Evolutionary conservation across 2,329 filamentous ascomycete species (phyloP).

Genomic region (Monosporascus ibericus): DNA sequence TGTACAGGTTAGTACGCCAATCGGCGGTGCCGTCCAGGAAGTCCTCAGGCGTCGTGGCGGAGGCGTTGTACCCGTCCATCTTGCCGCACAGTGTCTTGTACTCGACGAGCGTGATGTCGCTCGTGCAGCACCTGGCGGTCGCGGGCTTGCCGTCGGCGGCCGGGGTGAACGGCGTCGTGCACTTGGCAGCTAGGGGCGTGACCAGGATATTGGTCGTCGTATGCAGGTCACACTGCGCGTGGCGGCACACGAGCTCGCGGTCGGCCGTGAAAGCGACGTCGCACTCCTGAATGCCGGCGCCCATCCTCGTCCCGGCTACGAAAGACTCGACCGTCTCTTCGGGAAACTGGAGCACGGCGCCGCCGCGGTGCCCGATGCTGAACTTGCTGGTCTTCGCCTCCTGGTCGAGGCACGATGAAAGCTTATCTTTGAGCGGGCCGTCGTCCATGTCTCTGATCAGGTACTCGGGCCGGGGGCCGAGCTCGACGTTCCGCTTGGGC

Average conservation of each 20-base stretch:
- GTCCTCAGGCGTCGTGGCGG: slow-evolving; percentile 49
- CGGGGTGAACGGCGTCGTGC: slow-evolving; percentile 55
- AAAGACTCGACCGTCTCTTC: slow-evolving; percentile 57
- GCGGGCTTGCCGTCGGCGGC: slow-evolving; percentile 45
- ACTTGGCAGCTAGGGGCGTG: slow-evolving; percentile 58
- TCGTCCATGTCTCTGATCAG: slow-evolving; percentile 58
- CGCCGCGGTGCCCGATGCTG: slow-evolving; percentile 58
- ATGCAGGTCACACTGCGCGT: slow-evolving; percentile 62
- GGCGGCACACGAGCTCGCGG: slow-evolving; percentile 60
- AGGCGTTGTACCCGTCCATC: slow-evolving; percentile 59
- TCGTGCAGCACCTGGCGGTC: slow-evolving; percentile 63
- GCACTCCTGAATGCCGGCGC: slow-evolving; percentile 61
- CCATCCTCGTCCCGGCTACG: slow-evolving; percentile 60
- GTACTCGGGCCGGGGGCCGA: slow-evolving; percentile 60
- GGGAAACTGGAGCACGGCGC: slow-evolving; percentile 56
- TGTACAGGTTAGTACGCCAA: slow-evolving; percentile 61
- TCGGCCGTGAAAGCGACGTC: slow-evolving; percentile 63
- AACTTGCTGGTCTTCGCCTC: slow-evolving; percentile 46
- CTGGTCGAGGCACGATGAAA: slow-evolving; percentile 52
- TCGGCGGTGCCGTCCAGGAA: slow-evolving; percentile 53
- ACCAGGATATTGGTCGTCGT: slow-evolving; percentile 62
- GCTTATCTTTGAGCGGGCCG: slow-evolving; percentile 51
- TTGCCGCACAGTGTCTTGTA: slow-evolving; percentile 64
- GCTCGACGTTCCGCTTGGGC: slow-evolving; percentile 38
- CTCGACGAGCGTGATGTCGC: slow-evolving; percentile 62